Conservation (phyloP, 305 asterid genomes). For the Fraxinus nigra region DNA sequence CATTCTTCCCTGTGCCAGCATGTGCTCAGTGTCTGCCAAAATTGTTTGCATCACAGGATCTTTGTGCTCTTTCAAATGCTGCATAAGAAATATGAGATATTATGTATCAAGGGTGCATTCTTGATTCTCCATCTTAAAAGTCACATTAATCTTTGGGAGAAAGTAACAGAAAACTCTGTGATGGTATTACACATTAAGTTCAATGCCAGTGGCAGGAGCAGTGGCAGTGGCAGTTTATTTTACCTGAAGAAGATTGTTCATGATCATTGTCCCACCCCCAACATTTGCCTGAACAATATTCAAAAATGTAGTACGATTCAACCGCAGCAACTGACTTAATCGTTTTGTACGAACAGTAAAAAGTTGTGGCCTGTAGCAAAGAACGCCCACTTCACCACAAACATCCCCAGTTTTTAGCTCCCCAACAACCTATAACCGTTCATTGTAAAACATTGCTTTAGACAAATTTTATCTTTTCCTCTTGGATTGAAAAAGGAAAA, state of each 20-base stretch:
- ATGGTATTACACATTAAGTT: background rate
- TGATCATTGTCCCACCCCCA: slow-evolving; percentile 73
- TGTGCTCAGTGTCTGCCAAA: slow-evolving; percentile 54
- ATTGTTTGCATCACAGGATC: slow-evolving; percentile 55
- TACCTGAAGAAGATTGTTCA: slow-evolving; percentile 83
- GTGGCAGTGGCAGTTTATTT: background rate
- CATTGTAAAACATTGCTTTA: background rate
- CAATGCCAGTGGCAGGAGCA: background rate
- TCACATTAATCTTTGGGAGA: background rate
- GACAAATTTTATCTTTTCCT: background rate
- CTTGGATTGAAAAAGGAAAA: background rate
- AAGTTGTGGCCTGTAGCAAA: slow-evolving; percentile 78
- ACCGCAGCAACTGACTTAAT: slow-evolving; percentile 66
- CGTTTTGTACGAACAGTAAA: slow-evolving; percentile 69
- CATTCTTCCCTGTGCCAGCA: slow-evolving; percentile 75
- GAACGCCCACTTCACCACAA: slow-evolving; percentile 75
- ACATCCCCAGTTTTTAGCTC: slow-evolving; percentile 58
- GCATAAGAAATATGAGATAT: slow-evolving; percentile 21
- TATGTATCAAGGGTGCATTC: background rate
- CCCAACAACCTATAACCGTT: slow-evolving; percentile 39
- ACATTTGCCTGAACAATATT: slow-evolving; percentile 70
- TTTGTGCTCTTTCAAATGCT: slow-evolving; percentile 57
- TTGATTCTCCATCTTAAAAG: background rate
- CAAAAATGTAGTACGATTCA: slow-evolving; percentile 61
- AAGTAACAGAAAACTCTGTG: background rate